Base-by-base conservation (phyloP, 768 basidiomycete species). In the Leccinellum luteum region DNA sequence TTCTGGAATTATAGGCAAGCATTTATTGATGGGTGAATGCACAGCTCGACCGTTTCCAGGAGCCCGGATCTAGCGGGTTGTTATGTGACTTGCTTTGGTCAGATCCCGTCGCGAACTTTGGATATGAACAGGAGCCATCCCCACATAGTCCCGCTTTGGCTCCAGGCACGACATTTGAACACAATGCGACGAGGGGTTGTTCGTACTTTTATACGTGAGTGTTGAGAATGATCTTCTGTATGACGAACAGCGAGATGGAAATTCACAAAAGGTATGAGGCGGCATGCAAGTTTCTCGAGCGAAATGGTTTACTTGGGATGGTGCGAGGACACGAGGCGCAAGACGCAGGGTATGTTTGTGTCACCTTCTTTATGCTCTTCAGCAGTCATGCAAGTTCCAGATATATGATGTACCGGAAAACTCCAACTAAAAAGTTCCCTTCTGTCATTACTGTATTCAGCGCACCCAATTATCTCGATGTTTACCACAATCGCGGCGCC, bases 301-400 rank as follows among this genome's bases (percentile, higher is more conserved):
- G 94, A 25, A 99, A 98, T 66, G 81, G 83, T 45, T 78, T 99
- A 9, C 79, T 99, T 27, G 91, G 93, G 17, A 87, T 99, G 64
- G 95, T 99, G 60, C 87, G 97, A 35, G 97, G 93, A 17, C 97
- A 99, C 63, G 97, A 99, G 75, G 97, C 94, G 3, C 97, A 99
- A 73, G 96, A 98, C 72, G 90, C 92, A 17, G 96, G 96, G 89
- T 94, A 68, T 50, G 83, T 66, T 43, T 28, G 2, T 30, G 43
- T 44, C 47, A 53, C 49, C 15, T 41, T 43, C 5, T 50, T 54
- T 15, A 12, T 49, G 2, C 17, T 19, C 27, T 21, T 25, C 5
- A 19, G 34, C 1, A 48, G 5, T 44, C 50, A 35, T 52, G 13
- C 7, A 31, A 6, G 32, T 19, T 28, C 68, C 62, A 90, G 90